Conservation (phyloP, 352 stramenopile genomes). For the Phytophthora aleatoria region DNA sequence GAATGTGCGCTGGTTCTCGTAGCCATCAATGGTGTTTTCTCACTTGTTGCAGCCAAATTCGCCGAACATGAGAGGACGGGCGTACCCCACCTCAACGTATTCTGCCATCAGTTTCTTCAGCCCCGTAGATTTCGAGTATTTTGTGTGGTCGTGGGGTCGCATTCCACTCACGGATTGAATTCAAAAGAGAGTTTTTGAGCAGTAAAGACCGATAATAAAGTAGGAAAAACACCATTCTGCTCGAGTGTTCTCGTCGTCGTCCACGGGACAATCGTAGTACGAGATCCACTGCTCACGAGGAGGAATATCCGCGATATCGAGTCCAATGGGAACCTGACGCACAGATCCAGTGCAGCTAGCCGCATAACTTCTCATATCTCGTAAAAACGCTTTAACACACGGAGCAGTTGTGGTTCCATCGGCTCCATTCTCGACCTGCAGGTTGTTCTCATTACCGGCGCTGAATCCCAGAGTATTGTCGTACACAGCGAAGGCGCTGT, state of each 20-base stretch:
- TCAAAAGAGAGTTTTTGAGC: neutral
- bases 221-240: slow-evolving; percentile 39
- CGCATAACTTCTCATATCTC: slow-evolving; percentile 56
- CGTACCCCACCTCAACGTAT: slow-evolving; percentile 50
- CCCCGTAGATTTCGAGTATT: slow-evolving; percentile 62
- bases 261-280: slow-evolving; percentile 72
- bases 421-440: slow-evolving; percentile 21
- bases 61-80: slow-evolving; percentile 70
- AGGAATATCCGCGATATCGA: slow-evolving; percentile 66
- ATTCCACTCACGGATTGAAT: slow-evolving; percentile 76
- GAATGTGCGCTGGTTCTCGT: slow-evolving; percentile 62
- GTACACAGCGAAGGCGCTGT: slow-evolving; percentile 74
- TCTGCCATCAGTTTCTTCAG: slow-evolving; percentile 67
- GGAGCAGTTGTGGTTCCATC: slow-evolving; percentile 39
- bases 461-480: slow-evolving; percentile 73
- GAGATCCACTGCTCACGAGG: slow-evolving; percentile 57
- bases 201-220: too few species aligned
- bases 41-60: slow-evolving; percentile 82
- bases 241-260: slow-evolving; percentile 50
- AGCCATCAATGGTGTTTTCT: slow-evolving; percentile 69
- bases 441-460: slow-evolving; percentile 64
- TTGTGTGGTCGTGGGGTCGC: slow-evolving; percentile 53
- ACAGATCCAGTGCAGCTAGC: slow-evolving; percentile 49
- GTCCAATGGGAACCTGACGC: slow-evolving; percentile 64
- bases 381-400: slow-evolving; percentile 65